Evolutionary conservation across 1,284 basidiomycete species (phyloP).

Genomic region (Melampsora occidentalis): DNA sequence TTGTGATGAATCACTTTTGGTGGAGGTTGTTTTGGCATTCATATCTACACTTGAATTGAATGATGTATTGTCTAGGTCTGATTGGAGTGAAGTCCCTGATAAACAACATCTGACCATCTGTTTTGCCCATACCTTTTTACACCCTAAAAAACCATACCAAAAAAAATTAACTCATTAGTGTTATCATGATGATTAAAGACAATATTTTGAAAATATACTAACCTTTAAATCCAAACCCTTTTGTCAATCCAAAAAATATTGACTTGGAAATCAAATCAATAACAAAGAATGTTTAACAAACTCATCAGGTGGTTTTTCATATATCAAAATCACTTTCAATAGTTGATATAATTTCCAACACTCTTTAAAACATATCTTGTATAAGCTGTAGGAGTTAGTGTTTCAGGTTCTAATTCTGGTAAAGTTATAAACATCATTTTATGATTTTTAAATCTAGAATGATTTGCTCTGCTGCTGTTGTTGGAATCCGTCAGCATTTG

Average conservation of each 20-base stretch:
- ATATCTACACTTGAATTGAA: slow-evolving; percentile 90
- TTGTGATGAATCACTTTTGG: slow-evolving; percentile 41
- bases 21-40: slow-evolving; percentile 63
- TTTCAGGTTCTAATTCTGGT: slow-evolving; percentile 56
- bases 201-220: slow-evolving; percentile 35
- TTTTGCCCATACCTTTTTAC: slow-evolving; percentile 81
- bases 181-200: not conserved
- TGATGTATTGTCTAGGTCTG: slow-evolving; percentile 77
- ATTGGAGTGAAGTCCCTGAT: slow-evolving; percentile 80
- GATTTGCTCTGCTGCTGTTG: slow-evolving; percentile 91
- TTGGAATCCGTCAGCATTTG: slow-evolving; percentile 77
- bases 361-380: slow-evolving; percentile 74
- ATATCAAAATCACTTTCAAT: slow-evolving; percentile 88
- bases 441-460: slow-evolving; percentile 85
- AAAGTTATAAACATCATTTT: slow-evolving; percentile 78
- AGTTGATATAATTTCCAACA: slow-evolving; percentile 79
- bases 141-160: slow-evolving; percentile 60
- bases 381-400: slow-evolving; percentile 60
- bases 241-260: slow-evolving; percentile 92
- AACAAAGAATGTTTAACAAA: slow-evolving; percentile 92
- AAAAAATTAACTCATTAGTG: not conserved
- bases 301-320: slow-evolving; percentile 85
- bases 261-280: slow-evolving; percentile 83
- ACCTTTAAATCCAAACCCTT: slow-evolving; percentile 63
- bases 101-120: slow-evolving; percentile 84